phyloP scores from a whole-genome alignment of 345 rosid species.

The Hypericum androsaemum region DNA sequence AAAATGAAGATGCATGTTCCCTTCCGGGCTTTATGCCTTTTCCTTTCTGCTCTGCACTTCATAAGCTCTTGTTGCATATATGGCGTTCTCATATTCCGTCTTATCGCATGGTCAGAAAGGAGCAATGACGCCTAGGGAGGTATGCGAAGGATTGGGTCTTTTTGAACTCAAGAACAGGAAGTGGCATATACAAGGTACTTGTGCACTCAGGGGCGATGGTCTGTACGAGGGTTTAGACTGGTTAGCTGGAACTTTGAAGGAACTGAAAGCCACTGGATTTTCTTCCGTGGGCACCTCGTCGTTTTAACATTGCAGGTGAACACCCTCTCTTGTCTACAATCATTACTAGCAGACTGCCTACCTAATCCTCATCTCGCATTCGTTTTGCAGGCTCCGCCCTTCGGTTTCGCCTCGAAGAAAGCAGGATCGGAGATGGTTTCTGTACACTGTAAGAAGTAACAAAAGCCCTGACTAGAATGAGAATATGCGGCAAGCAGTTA shows the following conservation, averaged over 20 bases:
- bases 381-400: conserved; percentile 4
- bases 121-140: conserved; percentile 96
- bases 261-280: conserved; percentile 87
- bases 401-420: conserved; percentile 3
- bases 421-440: neutral
- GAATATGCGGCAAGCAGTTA: conserved; percentile 1
- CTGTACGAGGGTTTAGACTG: conserved; percentile 97
- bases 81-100: neutral
- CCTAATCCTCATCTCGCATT: neutral
- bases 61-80: neutral
- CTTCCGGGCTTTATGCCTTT: too few relatives aligned
- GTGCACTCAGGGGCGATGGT: conserved; percentile 93
- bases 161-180: conserved; percentile 86
- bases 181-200: conserved; percentile 99
- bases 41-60: too few relatives aligned
- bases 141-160: conserved; percentile 83
- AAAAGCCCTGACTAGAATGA: neutral
- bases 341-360: neutral
- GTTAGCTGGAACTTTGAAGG: conserved; percentile 71
- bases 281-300: conserved; percentile 71
- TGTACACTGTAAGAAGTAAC: conserved; percentile 6
- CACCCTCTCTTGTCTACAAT: neutral
- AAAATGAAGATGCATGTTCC: too few relatives aligned
- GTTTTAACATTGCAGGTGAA: conserved; percentile 41
- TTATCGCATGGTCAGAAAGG: conserved; percentile 51